Evolutionary conservation across 768 basidiomycete species (phyloP), one percentile per base, ranked within the genome.

Genomic region (Macrolepiota albuminosa): DNA sequence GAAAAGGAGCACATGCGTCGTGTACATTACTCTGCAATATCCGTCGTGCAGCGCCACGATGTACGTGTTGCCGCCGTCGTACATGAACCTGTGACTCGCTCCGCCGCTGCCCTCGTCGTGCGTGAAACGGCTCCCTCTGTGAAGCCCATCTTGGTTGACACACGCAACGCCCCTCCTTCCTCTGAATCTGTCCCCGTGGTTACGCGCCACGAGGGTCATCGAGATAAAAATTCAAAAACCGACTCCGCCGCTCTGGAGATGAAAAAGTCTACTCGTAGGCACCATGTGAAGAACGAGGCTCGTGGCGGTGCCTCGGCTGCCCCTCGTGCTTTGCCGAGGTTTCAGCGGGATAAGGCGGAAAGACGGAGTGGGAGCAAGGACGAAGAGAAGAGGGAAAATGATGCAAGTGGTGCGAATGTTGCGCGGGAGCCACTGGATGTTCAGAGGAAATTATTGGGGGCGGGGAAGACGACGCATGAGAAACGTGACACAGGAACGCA

Each of bases 21-120:
- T 57, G 40, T 42, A 2, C 60, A 64, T 40, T 54, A 64, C 45
- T 61, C 63, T 45, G 56, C 62, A 2, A 48, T 26, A 8, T 57
- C 58, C 7, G 8, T 43, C n/a, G 56, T 63, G 18, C 39, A 46
- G 31, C 56, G 61, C 2, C 48, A 54, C 45, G 24, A 47, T 26
- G 45, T 26, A 6, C 48, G 37, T 47, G 49, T 34, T 6, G 36
- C 50, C 16, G 29, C 37, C 24, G 47, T 29, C 51, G 40, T 33
- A 14, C 43, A 21, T 34, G 55, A 46, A 18, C 48, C 31, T 33
- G 31, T 31, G 48, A 18, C 16, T 3, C 16, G 6, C 47, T 6
- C 48, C 16, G 14, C 24, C 9, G 10, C 33, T 9, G 6, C 24
- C 24, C 1, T 31, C 8, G 16, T 18, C 29, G 24, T 14, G 7